Evolutionary conservation across 805 yeast species (phyloP), one percentile per base, ranked within the genome.

Genomic region (Saccharomycopsis vini): DNA sequence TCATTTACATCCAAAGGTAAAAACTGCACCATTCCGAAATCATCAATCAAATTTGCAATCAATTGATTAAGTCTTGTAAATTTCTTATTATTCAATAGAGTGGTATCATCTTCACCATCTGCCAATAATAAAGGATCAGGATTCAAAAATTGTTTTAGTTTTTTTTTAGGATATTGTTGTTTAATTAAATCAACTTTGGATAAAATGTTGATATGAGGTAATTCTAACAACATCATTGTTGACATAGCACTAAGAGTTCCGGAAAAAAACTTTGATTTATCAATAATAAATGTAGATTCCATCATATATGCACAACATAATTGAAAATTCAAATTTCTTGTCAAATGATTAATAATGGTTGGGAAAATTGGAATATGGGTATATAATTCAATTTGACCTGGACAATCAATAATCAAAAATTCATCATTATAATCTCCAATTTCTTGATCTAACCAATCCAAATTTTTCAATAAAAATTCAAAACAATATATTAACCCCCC

Each of bases 11-110:
- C 94, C 50, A 92, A 69, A 0, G 98, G 97, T 52, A 92, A 65
- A 57, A 88, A 92, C 59, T 92, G 97, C 2, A 92, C 97, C 99
- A 92, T 92, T 5, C 98, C 98, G 60, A 92, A 92, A 56, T 92
- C 99, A 58, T 92, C 97, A 29, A 89, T 94, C 52, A 92, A 67
- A 50, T 82, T 79, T 0, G 97, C 96, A 53, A 92, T 88, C 13
- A 89, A 73, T 53, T 74, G 73, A 59, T 87, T 90, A 47, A 92
- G 70, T 49, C 69, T 75, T 31, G 79, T 72, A 56, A 79, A 90
- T 55, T 73, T 80, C 10, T 77, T 75, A 54, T 73, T 75, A 5
- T 52, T 43, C 10, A 54, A 50, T 40, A 74, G 64, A 35, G 65
- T 67, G 39, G 67, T 66, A 43, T 71, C 71, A 4, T 68, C 71